Evolutionary conservation across 73 alveolate species (phyloP).

Genomic region (Paramecium bursaria): DNA sequence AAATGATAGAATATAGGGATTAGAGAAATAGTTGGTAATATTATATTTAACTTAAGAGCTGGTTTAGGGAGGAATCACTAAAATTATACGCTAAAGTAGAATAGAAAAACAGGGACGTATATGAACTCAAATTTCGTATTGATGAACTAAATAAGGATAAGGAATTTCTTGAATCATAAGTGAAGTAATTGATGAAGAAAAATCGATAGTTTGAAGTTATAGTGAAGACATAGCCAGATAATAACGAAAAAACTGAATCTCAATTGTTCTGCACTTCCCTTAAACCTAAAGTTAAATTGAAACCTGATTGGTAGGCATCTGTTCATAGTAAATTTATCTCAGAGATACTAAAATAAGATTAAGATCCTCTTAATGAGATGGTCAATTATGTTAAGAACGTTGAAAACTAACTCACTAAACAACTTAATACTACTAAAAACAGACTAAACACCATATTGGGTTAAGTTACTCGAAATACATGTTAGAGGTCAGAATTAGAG

Average conservation of each 20-base stretch:
- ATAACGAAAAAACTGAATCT: slow-evolving; percentile 12
- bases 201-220: slow-evolving; percentile 23
- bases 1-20: slow-evolving; percentile 1
- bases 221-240: background rate
- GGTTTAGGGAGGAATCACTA: slow-evolving; percentile 41
- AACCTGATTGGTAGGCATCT: background rate
- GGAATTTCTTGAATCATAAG: slow-evolving; percentile 47
- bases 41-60: too few relatives aligned
- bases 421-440: background rate
- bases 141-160: slow-evolving; percentile 24
- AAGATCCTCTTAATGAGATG: background rate
- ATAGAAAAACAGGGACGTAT: slow-evolving; percentile 20
- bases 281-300: slow-evolving; percentile 25
- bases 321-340: slow-evolving; percentile 8
- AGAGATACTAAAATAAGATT: background rate
- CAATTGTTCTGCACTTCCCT: slow-evolving; percentile 16
- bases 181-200: slow-evolving; percentile 21
- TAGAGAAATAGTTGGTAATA: slow-evolving; percentile 44
- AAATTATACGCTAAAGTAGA: slow-evolving; percentile 19
- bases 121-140: slow-evolving; percentile 15
- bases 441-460: background rate
- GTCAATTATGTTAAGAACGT: background rate
- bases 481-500: slow-evolving; percentile 23
- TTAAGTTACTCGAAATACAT: background rate
- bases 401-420: slow-evolving; percentile 5